These are phyloP conservation scores for Sphagnurus paluster DNA, from an alignment of 1,284 basidiomycete genomes.

Conservation along the genomic window DNA sequence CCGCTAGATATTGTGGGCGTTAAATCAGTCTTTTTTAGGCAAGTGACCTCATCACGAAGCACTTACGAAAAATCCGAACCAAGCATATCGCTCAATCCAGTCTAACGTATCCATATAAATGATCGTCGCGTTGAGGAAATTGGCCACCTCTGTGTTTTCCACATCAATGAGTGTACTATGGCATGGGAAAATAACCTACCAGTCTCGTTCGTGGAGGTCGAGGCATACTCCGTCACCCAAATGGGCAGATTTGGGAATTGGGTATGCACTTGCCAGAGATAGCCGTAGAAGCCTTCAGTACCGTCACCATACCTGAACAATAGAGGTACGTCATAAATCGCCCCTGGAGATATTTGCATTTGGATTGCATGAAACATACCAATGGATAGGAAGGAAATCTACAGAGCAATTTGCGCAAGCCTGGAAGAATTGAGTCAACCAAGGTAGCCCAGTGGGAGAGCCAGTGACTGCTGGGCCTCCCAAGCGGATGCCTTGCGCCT, in stretches of 20 bases:
- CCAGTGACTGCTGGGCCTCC: constrained; percentile 70
- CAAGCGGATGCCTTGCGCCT: constrained; percentile 49
- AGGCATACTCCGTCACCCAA: constrained; percentile 65
- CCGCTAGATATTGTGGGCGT: constrained; percentile 30
- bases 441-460: constrained; percentile 52
- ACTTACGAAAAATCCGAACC: constrained; percentile 51
- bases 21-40: not conserved
- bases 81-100: constrained; percentile 47
- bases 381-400: constrained; percentile 43
- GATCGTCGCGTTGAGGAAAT: constrained; percentile 43
- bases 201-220: constrained; percentile 38
- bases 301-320: constrained; percentile 51
- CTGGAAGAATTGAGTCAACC: constrained; percentile 53
- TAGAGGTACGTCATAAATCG: too few relatives aligned
- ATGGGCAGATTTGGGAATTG: constrained; percentile 47
- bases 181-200: constrained; percentile 25
- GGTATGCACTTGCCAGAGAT: constrained; percentile 48
- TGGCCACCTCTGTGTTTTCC: constrained; percentile 31
- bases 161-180: not conserved
- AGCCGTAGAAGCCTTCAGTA: constrained; percentile 48
- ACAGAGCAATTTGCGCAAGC: constrained; percentile 55
- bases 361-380: constrained; percentile 24
- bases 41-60: not conserved
- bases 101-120: constrained; percentile 41
- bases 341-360: not conserved